Evolutionary conservation across 805 yeast species (phyloP).

Genomic region (Cyberlindnera lachancei): DNA sequence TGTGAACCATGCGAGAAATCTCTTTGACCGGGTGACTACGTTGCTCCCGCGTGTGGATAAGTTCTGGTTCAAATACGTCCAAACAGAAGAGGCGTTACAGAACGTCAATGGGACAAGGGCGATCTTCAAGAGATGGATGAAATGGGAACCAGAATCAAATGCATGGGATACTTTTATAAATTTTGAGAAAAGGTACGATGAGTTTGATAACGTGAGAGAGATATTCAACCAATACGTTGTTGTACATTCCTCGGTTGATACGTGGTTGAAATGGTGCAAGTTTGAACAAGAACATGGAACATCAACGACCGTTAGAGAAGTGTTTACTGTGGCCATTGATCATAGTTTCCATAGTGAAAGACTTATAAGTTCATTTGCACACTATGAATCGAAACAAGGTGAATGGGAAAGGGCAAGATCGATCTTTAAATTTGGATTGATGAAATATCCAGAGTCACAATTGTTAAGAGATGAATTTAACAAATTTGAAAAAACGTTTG

Average conservation of each 20-base stretch:
- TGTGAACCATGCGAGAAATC: conserved; percentile 81
- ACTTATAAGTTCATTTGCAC: conserved; percentile 49
- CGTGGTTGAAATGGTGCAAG: conserved; percentile 71
- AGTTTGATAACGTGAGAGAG: conserved; percentile 46
- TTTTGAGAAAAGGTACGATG: conserved; percentile 64
- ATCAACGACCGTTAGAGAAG: conserved; percentile 45
- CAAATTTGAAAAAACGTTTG: conserved; percentile 58
- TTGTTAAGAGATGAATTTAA: conserved; percentile 27
- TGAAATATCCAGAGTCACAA: conserved; percentile 33
- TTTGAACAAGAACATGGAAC: conserved; percentile 55
- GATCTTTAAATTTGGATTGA: conserved; percentile 45
- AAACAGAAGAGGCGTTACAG: conserved; percentile 72
- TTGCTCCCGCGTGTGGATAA: conserved; percentile 74
- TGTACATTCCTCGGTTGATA: conserved; percentile 41
- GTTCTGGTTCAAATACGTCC: conserved; percentile 78
- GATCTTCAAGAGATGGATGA: conserved; percentile 73
- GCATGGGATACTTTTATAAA: conserved; percentile 74
- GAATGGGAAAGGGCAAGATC: conserved; percentile 60
- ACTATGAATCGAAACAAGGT: conserved; percentile 56
- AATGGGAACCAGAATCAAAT: conserved; percentile 58
- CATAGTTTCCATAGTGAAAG: conserved; percentile 31
- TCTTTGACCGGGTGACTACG: conserved; percentile 71
- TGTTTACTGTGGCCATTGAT: conserved; percentile 64
- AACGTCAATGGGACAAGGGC: conserved; percentile 53
- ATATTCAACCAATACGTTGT: conserved; percentile 51